Evolutionary conservation across 2,329 filamentous ascomycete genomes (phyloP).

Genomic region (Xylariaceae sp.): DNA sequence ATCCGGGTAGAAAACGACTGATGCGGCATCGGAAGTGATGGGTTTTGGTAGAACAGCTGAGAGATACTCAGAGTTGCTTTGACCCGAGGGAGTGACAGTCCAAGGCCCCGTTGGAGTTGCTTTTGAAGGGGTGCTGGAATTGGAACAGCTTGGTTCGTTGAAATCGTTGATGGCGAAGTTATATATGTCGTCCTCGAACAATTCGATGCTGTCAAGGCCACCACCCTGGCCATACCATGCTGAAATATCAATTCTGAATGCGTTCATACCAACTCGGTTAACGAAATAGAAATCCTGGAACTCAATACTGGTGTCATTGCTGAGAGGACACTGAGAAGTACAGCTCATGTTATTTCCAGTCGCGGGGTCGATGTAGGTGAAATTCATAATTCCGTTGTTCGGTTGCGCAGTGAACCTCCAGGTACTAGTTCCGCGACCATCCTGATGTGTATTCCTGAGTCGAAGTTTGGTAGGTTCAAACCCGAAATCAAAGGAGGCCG

Average conservation of each 20-base stretch:
- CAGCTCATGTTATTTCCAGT: constrained; percentile 67
- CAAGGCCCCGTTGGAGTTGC: constrained; percentile 72
- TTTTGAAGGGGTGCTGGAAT: constrained; percentile 58
- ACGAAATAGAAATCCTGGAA: constrained; percentile 93
- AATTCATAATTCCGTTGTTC: constrained; percentile 89
- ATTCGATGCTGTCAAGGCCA: constrained; percentile 78
- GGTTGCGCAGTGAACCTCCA: constrained; percentile 84
- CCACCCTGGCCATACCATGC: constrained; percentile 83
- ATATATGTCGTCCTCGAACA: constrained; percentile 81
- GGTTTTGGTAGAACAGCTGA: constrained; percentile 58
- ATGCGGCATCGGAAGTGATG: constrained; percentile 55
- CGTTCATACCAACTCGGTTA: constrained; percentile 80
- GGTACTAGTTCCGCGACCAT: constrained; percentile 81
- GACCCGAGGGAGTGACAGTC: constrained; percentile 61
- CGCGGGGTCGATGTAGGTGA: constrained; percentile 78
- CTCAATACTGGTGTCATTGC: constrained; percentile 57
- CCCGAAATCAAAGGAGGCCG: constrained; percentile 74
- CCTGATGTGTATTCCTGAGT: constrained; percentile 79
- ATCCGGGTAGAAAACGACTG: constrained; percentile 76
- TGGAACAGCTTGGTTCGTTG: constrained; percentile 80
- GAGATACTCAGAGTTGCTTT: constrained; percentile 73
- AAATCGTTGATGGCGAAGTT: constrained; percentile 81
- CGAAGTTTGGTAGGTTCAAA: constrained; percentile 85
- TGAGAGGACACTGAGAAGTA: constrained; percentile 80
- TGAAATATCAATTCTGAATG: constrained; percentile 78